Percentiles rank a stretch among this genome's conserved stretches.
These are phyloP conservation scores for Alternaria incomplexa DNA, from an alignment of 2,329 filamentous ascomycete genomes.

Conservation along the genomic window DNA sequence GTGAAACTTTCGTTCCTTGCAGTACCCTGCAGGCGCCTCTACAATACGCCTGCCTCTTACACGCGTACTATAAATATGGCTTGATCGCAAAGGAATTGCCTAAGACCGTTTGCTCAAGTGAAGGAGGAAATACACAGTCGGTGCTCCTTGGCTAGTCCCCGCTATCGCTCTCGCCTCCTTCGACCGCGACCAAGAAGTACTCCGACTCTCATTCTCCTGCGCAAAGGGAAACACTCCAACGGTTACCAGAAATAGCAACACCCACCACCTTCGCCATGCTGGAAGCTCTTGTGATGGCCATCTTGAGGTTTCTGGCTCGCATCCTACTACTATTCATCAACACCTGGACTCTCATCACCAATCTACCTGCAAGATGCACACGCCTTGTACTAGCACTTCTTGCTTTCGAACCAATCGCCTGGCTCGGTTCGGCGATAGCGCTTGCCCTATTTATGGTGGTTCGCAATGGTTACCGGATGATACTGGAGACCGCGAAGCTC, in stretches of 20 bases:
- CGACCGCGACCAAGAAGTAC: background rate
- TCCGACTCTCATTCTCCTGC: background rate
- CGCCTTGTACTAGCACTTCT: background rate
- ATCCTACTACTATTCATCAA: background rate
- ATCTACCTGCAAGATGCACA: background rate
- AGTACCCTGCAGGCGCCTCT: background rate
- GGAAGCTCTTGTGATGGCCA: background rate
- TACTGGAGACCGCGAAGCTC: background rate
- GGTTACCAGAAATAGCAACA: background rate
- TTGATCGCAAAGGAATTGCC: background rate
- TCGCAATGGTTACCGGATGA: background rate
- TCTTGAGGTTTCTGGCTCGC: background rate
- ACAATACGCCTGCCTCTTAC: background rate
- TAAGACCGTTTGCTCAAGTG: background rate
- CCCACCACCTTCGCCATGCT: background rate
- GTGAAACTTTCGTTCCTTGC: background rate
- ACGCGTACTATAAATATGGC: background rate
- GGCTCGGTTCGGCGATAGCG: background rate
- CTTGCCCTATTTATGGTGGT: fast-evolving
- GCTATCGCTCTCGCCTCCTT: background rate
- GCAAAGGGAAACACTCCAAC: background rate
- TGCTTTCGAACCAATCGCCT: background rate
- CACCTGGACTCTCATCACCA: background rate
- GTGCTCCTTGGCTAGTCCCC: background rate
- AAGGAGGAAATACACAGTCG: background rate